A percentile compares a stretch with the other conserved stretches of the same genome.
phyloP scores from a whole-genome alignment of 495 filamentous ascomycete genomes.

The Chaetomidium leptoderma region DNA sequence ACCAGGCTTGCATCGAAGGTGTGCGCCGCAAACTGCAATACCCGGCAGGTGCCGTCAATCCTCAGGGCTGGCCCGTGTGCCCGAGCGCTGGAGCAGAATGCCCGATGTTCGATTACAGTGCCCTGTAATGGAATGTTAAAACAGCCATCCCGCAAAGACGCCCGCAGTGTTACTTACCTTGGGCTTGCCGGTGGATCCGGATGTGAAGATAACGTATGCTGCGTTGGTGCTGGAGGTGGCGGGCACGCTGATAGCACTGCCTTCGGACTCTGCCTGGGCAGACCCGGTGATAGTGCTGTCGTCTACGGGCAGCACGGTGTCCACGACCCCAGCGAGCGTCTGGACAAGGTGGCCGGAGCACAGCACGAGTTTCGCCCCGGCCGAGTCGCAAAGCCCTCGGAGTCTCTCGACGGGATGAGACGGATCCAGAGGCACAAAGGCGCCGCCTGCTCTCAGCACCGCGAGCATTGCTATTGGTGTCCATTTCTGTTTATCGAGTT shows the following conservation, averaged over 20 bases:
- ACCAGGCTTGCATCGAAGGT: constrained; percentile 58
- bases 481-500: constrained; percentile 44
- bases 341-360: constrained; percentile 36
- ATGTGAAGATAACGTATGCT: constrained; percentile 55
- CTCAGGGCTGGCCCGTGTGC: constrained; percentile 39
- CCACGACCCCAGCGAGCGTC: not conserved
- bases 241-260: not conserved
- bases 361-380: constrained; percentile 51
- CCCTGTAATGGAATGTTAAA: too few species aligned
- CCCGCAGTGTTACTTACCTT: constrained; percentile 39
- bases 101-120: constrained; percentile 39
- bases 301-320: constrained; percentile 18
- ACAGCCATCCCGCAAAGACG: too few species aligned
- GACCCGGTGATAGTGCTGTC: constrained; percentile 5
- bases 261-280: too few species aligned
- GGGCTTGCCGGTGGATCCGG: constrained; percentile 57
- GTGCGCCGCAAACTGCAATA: constrained; percentile 59
- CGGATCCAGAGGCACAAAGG: constrained; percentile 56
- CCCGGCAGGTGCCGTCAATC: constrained; percentile 36
- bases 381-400: constrained; percentile 27
- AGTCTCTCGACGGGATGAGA: constrained; percentile 50
- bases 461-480: constrained; percentile 52
- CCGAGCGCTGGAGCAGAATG: constrained; percentile 36
- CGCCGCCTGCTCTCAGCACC: constrained; percentile 56
- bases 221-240: constrained; percentile 14